Evolutionary conservation across 1,139 yeast species (phyloP), one percentile per base, ranked within the genome.

Genomic region (Debaryomycetaceae sp.): DNA sequence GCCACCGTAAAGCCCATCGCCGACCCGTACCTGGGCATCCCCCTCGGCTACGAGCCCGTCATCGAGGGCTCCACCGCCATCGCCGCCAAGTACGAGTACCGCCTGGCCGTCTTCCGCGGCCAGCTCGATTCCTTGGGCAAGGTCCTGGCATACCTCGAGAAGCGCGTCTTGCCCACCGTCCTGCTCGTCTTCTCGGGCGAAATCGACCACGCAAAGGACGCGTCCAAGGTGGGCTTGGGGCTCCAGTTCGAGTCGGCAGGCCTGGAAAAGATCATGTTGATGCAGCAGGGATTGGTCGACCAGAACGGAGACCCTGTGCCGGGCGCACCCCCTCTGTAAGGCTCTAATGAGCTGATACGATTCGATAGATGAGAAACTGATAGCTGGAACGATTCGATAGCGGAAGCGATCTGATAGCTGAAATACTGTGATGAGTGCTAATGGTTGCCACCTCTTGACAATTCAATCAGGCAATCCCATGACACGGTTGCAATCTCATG

Each of bases 41-140:
- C 92, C 38, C 75, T 83, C 40, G 83, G 83, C 33, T 68, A 70
- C 47, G 81, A 78, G 57, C 87, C 94, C 27, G 76, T 78, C 30
- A 68, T 85, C 35, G 96, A 87, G 53, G 97, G 95, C 49, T 73
- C 73, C 45, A 87, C 99, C 46, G 82, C 96, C 38, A 57, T 90
- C 34, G 98, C 96, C 59, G 95, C 96, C 48, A 90, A 87, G 64
- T 90, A 90, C 61, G 98, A 90, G 64, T 92, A 86, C 72, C 86
- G 96, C 64, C 93, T 86, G 61, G 79, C 94, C 36, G 79, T 85
- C 33, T 86, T 85, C 74, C 78, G 98, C 60, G 97, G 97, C 49
- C 95, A 87, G 59, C 53, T 90, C 38, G 96, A 87, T 60, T 76
- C 94, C 32, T 68, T 71, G 37, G 98, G 98, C 58, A 86, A 83